Evolutionary conservation across 768 basidiomycete genomes (phyloP), one percentile per base, ranked within the genome.

Genomic region (Mycena maculata): DNA sequence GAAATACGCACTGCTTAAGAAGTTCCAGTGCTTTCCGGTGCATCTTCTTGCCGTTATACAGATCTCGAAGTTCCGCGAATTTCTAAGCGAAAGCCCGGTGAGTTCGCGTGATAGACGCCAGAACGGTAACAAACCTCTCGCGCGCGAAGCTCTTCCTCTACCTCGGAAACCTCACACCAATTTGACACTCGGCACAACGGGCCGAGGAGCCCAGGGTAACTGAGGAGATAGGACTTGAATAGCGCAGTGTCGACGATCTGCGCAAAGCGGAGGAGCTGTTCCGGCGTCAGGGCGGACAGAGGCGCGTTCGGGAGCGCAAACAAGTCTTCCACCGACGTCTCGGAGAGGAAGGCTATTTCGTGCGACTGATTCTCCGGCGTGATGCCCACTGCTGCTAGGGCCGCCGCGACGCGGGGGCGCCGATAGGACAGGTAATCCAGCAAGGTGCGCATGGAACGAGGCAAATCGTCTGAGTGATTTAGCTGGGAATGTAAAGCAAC

Each of bases 11-110:
- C 97, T 94, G 87, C 75, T 88, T 86, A n/a, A 99, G 84, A 36
- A 99, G 83, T 30, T 86, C 81, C 69, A 99, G 78, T 0, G 97
- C 96, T 76, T 96, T 92, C 0, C 84, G 83, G 72, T 99, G 98
- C 95, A 97, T 98, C 81, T 93, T 92, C 83, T 96, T 96, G 38
- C 95, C 95, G 71, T 94, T 88, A 75, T 98, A 99, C 31, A 99
- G 79, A 76, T 94, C 94, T 49, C 94, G 88, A 39, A 99, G 85
- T 75, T 99, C 98, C 0, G 89, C 86, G 75, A 88, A 94, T 91
- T 96, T 97, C 96, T 99, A 60, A 12, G 67, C n/a, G 36, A 4
- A 10, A 12, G 42, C 45, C 31, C 9, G 16, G 28, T 68, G 27
- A 31, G 68, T 55, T 42, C 49, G 23, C 52, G n/a, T 49, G 20